These are phyloP conservation scores for Scenedesmus sp. DNA, from an alignment of 163 green algal species.

Conservation along the genomic window DNA sequence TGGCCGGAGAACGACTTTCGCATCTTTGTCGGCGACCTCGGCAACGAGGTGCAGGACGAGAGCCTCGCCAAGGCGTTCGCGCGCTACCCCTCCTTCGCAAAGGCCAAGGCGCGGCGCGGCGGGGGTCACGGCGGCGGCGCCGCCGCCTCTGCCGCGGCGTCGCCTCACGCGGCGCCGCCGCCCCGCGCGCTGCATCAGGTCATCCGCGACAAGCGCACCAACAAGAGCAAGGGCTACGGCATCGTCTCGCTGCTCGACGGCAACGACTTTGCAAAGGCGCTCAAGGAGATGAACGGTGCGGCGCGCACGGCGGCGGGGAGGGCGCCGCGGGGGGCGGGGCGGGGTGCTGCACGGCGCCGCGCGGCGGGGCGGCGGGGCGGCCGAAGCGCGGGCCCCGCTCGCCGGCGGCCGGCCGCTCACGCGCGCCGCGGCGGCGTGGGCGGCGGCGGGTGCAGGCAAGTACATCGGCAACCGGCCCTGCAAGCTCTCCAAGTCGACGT, in stretches of 20 bases:
- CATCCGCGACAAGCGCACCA: constrained; percentile 81
- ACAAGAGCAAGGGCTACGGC: constrained; percentile 94
- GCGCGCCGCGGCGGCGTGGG: too few relatives aligned
- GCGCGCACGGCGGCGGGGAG: too few relatives aligned
- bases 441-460: too few relatives aligned
- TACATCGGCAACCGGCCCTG: constrained; percentile 95
- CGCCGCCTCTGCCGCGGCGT: too few relatives aligned
- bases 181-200: constrained; percentile 57
- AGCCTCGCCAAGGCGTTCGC: constrained; percentile 87
- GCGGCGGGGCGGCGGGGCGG: too few relatives aligned
- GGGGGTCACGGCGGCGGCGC: neutral
- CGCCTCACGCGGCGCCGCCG: too few relatives aligned
- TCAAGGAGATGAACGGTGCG: constrained; percentile 95
- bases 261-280: constrained; percentile 81
- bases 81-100: constrained; percentile 89
- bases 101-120: constrained; percentile 69
- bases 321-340: too few relatives aligned
- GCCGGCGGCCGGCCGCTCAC: too few relatives aligned
- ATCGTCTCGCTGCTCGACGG: constrained; percentile 91
- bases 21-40: constrained; percentile 98
- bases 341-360: too few relatives aligned
- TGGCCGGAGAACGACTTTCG: constrained; percentile 96
- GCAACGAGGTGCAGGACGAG: constrained; percentile 94
- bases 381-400: too few relatives aligned
- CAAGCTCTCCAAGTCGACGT: constrained; percentile 88